phyloP scores from a whole-genome alignment of 2,329 filamentous ascomycete species.

The Apiospora malaysiana region DNA sequence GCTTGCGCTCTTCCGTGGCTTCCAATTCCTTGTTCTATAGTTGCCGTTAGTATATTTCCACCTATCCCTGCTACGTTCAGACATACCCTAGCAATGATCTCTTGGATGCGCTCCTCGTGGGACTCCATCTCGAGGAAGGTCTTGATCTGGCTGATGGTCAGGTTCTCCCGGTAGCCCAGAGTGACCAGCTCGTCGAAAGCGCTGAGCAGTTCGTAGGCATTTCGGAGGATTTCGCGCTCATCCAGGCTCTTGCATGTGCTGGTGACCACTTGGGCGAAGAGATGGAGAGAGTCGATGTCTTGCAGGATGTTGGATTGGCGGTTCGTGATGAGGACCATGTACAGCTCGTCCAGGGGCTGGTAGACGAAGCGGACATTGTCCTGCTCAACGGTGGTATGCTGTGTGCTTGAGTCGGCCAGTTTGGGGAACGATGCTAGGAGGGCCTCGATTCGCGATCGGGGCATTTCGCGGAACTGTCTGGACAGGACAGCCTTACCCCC shows the following conservation, averaged over 20 bases:
- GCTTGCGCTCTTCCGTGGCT: slow-evolving; percentile 96
- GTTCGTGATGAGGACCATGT: slow-evolving; percentile 99
- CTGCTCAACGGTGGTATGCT: slow-evolving; percentile 98
- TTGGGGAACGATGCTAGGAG: slow-evolving; percentile 97
- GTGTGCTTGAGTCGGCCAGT: slow-evolving; percentile 91
- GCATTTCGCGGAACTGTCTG: slow-evolving; percentile 97
- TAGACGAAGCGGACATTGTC: slow-evolving; percentile 99
- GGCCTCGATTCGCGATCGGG: slow-evolving; percentile 93
- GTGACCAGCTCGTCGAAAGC: slow-evolving; percentile 98
- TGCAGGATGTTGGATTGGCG: slow-evolving; percentile 99
- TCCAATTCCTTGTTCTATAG: slow-evolving; percentile 95
- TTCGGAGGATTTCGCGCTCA: slow-evolving; percentile 91
- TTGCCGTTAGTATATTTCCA: slow-evolving; percentile 25
- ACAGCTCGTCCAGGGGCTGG: slow-evolving; percentile 97
- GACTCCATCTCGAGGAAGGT: slow-evolving; percentile 99
- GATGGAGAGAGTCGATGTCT: slow-evolving; percentile 97
- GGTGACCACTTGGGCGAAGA: slow-evolving; percentile 96
- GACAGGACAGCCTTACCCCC: slow-evolving; percentile 98
- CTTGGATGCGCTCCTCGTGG: slow-evolving; percentile 98
- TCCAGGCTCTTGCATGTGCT: slow-evolving; percentile 96
- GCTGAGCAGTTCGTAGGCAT: slow-evolving; percentile 94
- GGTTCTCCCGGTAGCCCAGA: slow-evolving; percentile 92
- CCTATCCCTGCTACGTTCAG: not conserved
- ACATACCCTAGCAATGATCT: slow-evolving; percentile 88
- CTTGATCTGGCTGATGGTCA: slow-evolving; percentile 97